Percentiles rank a stretch among this genome's conserved stretches.
These are phyloP conservation scores for Mycena indigotica DNA, from an alignment of 768 basidiomycete genomes.

Conservation along the genomic window DNA sequence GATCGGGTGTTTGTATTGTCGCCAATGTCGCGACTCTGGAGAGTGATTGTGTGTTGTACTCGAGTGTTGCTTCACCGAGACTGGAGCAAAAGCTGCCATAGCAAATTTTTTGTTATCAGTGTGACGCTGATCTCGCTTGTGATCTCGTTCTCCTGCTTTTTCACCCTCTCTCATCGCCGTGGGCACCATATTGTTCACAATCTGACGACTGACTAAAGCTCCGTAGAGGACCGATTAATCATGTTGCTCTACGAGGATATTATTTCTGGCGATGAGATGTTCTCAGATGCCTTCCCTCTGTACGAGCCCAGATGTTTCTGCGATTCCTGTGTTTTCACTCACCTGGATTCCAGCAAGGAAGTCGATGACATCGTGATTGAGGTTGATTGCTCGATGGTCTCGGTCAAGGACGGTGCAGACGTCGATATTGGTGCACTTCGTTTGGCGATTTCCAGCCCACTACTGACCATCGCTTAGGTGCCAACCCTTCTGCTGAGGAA, in stretches of 20 bases:
- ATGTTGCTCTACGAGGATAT: conserved; percentile 81
- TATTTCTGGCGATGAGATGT: conserved; percentile 84
- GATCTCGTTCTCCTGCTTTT: conserved; percentile 42
- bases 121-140: conserved; percentile 4
- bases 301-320: conserved; percentile 45
- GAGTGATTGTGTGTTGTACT: conserved; percentile 56
- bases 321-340: neutral
- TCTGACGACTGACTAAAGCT: neutral
- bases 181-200: too few relatives aligned
- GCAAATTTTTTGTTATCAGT: conserved; percentile 21
- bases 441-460: conserved; percentile 3
- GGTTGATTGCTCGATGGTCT: conserved; percentile 77
- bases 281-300: conserved; percentile 91
- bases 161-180: too few relatives aligned
- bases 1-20: conserved; percentile 84
- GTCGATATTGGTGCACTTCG: conserved; percentile 87
- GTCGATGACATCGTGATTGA: conserved; percentile 83
- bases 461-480: conserved; percentile 52
- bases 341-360: conserved; percentile 55
- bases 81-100: conserved; percentile 81
- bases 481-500: conserved; percentile 92
- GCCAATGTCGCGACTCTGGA: conserved; percentile 82
- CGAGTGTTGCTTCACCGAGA: conserved; percentile 64
- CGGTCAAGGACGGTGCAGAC: conserved; percentile 74
- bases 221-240: conserved; percentile 13